These are phyloP conservation scores for Ophiostoma fasciatum DNA, from an alignment of 2,329 filamentous ascomycete species.

Conservation along the genomic window DNA sequence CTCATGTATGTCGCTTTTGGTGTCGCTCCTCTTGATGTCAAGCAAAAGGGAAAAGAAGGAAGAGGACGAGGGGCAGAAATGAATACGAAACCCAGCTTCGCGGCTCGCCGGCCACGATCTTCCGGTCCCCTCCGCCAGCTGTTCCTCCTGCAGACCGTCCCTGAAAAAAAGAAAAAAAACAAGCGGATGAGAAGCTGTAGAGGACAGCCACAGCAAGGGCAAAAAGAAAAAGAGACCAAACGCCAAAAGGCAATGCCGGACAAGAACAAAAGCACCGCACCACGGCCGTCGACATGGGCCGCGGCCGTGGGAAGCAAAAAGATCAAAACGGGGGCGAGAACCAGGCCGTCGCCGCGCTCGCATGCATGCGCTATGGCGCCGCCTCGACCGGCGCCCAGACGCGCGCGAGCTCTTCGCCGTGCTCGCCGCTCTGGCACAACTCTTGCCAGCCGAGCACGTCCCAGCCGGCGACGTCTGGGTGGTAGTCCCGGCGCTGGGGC, in stretches of 20 bases:
- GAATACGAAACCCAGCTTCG: no score
- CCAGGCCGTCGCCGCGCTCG: no score
- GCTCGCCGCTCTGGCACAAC: background rate
- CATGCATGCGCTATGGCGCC: constrained; percentile 6
- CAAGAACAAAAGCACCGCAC: background rate
- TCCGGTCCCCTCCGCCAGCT: background rate
- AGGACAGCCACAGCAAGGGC: no score
- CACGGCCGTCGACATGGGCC: no score
- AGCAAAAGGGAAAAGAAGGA: background rate
- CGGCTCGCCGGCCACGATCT: constrained; percentile 6
- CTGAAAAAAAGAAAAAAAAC: background rate
- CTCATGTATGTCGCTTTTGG: background rate
- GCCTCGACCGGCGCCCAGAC: constrained; percentile 5
- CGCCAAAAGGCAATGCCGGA: constrained; percentile 8
- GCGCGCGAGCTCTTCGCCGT: constrained; percentile 6
- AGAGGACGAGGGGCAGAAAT: no score
- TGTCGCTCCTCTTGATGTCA: constrained; percentile 3
- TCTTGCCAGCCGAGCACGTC: constrained; percentile 13
- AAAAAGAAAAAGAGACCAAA: constrained; percentile 4
- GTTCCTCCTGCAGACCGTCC: background rate
- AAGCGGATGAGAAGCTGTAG: background rate
- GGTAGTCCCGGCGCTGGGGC: constrained; percentile 2
- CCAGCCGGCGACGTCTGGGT: constrained; percentile 8
- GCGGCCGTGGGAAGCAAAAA: constrained; percentile 1
- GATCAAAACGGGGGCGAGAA: no score